Base-by-base conservation (phyloP, 768 basidiomycete genomes). In the Calocybe cyanea region DNA sequence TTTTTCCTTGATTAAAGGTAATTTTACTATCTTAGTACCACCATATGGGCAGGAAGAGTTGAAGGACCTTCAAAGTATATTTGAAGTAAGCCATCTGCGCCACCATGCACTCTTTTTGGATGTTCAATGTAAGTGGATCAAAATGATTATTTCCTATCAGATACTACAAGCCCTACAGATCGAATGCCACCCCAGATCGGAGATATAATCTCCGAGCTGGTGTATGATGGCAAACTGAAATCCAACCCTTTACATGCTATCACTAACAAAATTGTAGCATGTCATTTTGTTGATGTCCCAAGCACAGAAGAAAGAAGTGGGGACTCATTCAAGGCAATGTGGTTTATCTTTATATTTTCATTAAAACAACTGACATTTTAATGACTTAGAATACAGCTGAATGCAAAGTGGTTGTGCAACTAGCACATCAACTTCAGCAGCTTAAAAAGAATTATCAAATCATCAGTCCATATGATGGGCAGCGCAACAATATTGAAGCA, bases 111-210 rank as follows among this genome's bases (percentile, higher is more conserved):
- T 77, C 3, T 81, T 91, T 50, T 68, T 92, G 31, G 68, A 88
- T 51, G 88, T 73, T 1, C 89, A 91, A 64, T 92, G 90, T 88
- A 60, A 56, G 78, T 54, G 61, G 32, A 38, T 38, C n/a, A 32
- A n/a, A n/a, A 36, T 31, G 47, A 19, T 23, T 11, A 28, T 11
- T 28, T 28, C 6, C n/a, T n/a, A n/a, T n/a, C n/a, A n/a, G n/a
- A n/a, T n/a, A n/a, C n/a, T n/a, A n/a, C n/a, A n/a, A n/a, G 25
- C 25, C 5, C 11, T 6, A 18, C 45, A 92, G 90, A 92, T 53
- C 80, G 90, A 1, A 89, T 92, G 87, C 89, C 89, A 41, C 78
- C 82, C 41, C 78, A 87, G 51, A 83, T 90, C 69, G 87, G 88
- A 18, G 54, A 69, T 3, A 80, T 89, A 35, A 85, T 92, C 32